Percentiles rank a stretch among this genome's conserved stretches.
phyloP scores from a whole-genome alignment of 176 grass and related monocot genomes.

The Juncus effusus region DNA sequence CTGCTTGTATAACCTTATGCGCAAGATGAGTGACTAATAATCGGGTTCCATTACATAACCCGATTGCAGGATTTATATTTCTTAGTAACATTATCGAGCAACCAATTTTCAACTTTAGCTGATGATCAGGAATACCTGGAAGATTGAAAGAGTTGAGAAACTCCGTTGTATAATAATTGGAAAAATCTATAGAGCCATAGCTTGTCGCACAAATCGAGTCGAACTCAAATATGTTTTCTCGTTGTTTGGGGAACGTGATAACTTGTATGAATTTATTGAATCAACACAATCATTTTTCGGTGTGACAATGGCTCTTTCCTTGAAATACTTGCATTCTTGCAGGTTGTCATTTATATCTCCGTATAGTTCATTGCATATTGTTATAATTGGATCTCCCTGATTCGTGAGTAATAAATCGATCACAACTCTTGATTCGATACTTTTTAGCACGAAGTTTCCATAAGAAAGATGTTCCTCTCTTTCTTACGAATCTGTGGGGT shows the following conservation, averaged over 20 bases:
- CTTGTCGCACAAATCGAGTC: neutral
- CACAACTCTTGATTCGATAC: too few relatives aligned
- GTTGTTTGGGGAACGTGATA: fast-evolving
- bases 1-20: neutral
- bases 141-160: conserved; percentile 5
- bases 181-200: neutral
- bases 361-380: neutral
- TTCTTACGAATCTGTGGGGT: too few relatives aligned
- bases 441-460: too few relatives aligned
- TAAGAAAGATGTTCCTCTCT: too few relatives aligned
- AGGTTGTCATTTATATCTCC: neutral
- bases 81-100: neutral
- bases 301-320: neutral
- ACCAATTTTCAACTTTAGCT: neutral
- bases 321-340: neutral
- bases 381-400: neutral
- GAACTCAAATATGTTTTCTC: neutral
- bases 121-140: neutral
- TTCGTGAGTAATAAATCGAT: neutral
- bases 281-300: neutral
- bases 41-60: conserved; percentile 8
- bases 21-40: neutral
- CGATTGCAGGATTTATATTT: neutral
- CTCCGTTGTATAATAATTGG: neutral
- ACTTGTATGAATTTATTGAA: neutral